These are phyloP conservation scores for Pugionium cornutum DNA, from an alignment of 345 rosid species.

Conservation along the genomic window DNA sequence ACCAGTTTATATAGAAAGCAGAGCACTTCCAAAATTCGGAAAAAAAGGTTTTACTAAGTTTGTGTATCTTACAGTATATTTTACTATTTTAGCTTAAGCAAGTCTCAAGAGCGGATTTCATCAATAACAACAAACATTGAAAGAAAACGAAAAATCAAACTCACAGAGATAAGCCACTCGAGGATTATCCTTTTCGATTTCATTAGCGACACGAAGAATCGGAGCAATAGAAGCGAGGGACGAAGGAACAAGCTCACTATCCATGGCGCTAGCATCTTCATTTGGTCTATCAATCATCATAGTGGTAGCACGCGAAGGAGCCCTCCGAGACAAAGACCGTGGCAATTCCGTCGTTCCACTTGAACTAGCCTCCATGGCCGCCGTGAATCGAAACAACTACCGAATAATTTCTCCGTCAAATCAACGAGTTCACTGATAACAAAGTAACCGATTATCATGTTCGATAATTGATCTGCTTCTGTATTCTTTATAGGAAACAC, in stretches of 20 bases:
- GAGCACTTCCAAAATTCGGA: too few relatives aligned
- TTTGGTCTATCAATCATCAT: conserved; percentile 54
- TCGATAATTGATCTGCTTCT: conserved; percentile 32
- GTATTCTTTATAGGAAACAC: conserved; percentile 29
- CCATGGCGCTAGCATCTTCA: conserved; percentile 57
- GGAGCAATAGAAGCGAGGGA: conserved; percentile 67
- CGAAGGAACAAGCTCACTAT: conserved; percentile 92
- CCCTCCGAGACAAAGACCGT: conserved; percentile 45
- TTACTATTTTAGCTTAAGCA: too few relatives aligned
- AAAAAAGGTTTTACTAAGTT: too few relatives aligned
- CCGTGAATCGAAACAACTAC: conserved; percentile 3
- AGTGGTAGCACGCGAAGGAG: conserved; percentile 52
- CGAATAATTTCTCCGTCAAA: neutral
- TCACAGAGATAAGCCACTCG: conserved; percentile 93
- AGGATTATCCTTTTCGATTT: conserved; percentile 71
- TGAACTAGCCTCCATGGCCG: conserved; percentile 60
- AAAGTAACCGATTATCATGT: conserved; percentile 22
- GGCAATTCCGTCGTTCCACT: conserved; percentile 56
- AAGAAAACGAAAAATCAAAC: conserved; percentile 4
- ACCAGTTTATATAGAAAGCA: too few relatives aligned
- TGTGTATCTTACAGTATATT: too few relatives aligned
- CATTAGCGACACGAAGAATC: conserved; percentile 95
- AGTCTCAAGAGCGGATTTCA: neutral
- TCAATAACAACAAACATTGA: neutral
- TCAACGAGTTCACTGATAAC: conserved; percentile 25